A percentile compares a stretch with the other conserved stretches of the same genome.
Conservation (phyloP, 225 moss, liverwort and hornwort genomes). For the Ulota crispa region DNA sequence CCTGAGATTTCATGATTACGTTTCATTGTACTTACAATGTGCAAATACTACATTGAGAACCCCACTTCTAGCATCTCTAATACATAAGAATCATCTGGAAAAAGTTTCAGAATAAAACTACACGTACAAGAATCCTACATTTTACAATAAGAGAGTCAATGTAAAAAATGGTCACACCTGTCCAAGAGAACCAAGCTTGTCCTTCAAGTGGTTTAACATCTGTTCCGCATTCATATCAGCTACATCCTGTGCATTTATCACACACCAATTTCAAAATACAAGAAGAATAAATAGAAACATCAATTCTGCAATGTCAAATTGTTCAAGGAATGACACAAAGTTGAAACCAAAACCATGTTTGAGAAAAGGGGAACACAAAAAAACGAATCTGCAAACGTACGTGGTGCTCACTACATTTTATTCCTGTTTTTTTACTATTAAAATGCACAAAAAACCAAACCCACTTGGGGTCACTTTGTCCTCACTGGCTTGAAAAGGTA, state of each 20-base stretch:
- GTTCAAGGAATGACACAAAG: not conserved
- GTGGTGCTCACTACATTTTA: not conserved
- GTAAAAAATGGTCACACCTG: constrained; percentile 49
- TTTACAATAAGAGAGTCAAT: not conserved
- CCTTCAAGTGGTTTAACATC: constrained; percentile 81
- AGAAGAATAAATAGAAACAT: not conserved
- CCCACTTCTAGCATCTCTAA: constrained; percentile 1
- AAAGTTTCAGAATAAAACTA: not conserved
- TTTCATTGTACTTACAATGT: not conserved
- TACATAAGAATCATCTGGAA: not conserved
- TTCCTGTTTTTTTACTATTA: not conserved
- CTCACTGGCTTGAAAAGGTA: constrained; percentile 26
- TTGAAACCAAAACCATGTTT: not conserved
- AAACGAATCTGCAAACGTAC: not conserved
- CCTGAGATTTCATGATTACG: not conserved
- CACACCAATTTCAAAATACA: not conserved
- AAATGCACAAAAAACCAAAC: not conserved
- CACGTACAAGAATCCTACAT: not conserved
- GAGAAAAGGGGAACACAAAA: not conserved
- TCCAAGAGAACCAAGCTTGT: constrained; percentile 75
- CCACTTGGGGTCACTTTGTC: not conserved
- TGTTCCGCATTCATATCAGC: constrained; percentile 62
- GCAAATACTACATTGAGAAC: not conserved
- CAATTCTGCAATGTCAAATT: not conserved
- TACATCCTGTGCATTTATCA: constrained; percentile 51